Evolutionary conservation across 345 rosid genomes (phyloP), one percentile per base, ranked within the genome.

Genomic region (Hevea brasiliensis): DNA sequence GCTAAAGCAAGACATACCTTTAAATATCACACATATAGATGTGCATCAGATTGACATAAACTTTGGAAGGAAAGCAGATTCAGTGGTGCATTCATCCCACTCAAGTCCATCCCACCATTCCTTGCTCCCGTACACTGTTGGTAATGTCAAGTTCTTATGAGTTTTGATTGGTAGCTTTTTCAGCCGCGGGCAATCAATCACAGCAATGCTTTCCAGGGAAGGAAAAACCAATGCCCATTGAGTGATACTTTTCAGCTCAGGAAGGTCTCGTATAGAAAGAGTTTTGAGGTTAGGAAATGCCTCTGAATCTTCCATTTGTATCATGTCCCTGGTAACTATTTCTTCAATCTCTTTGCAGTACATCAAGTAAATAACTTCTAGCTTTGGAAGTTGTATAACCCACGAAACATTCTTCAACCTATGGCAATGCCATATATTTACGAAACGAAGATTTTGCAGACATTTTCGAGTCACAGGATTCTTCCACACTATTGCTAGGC

Each of bases 91-190:
- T 41, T 78, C 80, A 13, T 84, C 77, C 73, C 81, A 68, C 58
- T 79, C 71, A 66, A 83, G 65, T 59, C 82, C 81, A 42, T 81
- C 78, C 88, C 90, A 87, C 90, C 90, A 87, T 44, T 79, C 70
- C 74, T 77, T 61, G 66, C 68, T 61, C 37, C 88, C 83, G 42
- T 81, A 81, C 54, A 87, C 79, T 14, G 75, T 72, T 68, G 84
- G 80, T 63, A 74, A 37, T 8, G 56, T 58, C 4, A 55, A 45
- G 50, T 61, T 50, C 35, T 53, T 65, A 18, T 40, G 47, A 17
- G 53, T 70, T 42, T 65, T 74, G 67, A 84, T 63, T 27, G 85
- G 83, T 45, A 86, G 59, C 66, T 61, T 77, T 78, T 81, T 84
- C 72, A 84, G 76, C 76, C 37, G 71, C 14, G 85, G 84, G 68